Evolutionary conservation across 2,329 filamentous ascomycete species (phyloP).

Genomic region (Raffaelea deltoideospora): DNA sequence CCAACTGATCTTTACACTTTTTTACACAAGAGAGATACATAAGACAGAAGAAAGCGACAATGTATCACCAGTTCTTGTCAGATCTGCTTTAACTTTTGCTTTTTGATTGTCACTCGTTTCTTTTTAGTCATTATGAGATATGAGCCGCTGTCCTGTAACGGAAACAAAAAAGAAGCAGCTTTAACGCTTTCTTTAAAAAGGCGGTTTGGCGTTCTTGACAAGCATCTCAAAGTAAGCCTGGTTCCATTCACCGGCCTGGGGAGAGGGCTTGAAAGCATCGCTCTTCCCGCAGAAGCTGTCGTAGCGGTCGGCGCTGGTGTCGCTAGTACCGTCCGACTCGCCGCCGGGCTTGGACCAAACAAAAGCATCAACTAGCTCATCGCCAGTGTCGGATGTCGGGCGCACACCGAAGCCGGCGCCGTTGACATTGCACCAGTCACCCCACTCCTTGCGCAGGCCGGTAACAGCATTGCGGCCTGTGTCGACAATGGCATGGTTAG

Average conservation of each 20-base stretch:
- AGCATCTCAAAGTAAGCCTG: conserved; percentile 29
- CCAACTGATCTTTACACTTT: no score
- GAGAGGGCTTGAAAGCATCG: conserved; percentile 23
- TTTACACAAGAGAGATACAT: no score
- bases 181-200: no score
- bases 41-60: no score
- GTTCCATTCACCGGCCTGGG: conserved; percentile 27
- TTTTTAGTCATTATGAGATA: no score
- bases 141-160: no score
- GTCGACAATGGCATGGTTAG: conserved; percentile 27
- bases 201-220: conserved; percentile 23
- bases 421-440: conserved; percentile 36
- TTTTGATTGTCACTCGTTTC: no score
- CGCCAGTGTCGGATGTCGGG: conserved; percentile 40
- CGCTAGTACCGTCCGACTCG: conserved; percentile 29
- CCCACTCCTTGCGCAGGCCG: conserved; percentile 27
- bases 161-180: no score
- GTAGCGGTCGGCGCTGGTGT: conserved; percentile 18
- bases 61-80: no score
- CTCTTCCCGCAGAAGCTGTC: conserved; percentile 22
- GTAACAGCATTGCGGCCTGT: conserved; percentile 24
- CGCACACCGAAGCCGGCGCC: conserved; percentile 45
- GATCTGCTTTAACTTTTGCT: no score
- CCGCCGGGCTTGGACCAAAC: conserved; percentile 53
- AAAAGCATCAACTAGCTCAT: conserved; percentile 42